Percentiles rank a stretch among this genome's conserved stretches.
phyloP scores from a whole-genome alignment of 371 early-diverging fungal species.

The Mucor plumbeus region DNA sequence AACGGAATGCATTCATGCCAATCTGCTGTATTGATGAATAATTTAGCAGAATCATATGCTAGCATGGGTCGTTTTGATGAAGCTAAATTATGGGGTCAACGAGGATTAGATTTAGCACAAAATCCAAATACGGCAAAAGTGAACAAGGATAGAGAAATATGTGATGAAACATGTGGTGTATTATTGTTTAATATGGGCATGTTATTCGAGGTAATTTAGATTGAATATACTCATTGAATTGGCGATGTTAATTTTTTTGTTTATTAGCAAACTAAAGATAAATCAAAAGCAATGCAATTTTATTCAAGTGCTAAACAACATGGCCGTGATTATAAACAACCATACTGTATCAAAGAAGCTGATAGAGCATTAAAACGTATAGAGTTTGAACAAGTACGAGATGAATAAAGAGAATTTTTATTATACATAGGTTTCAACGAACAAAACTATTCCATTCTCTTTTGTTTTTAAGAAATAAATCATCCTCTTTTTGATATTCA shows the following conservation, averaged over 20 bases:
- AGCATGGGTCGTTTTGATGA: conserved; percentile 57
- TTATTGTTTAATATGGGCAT: conserved; percentile 67
- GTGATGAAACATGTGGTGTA: conserved; percentile 65
- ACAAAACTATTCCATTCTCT: conserved; percentile 18
- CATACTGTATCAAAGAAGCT: conserved; percentile 42
- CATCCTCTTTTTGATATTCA: background rate
- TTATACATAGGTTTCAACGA: background rate
- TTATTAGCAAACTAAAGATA: conserved; percentile 44
- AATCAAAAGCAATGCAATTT: conserved; percentile 34
- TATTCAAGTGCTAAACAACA: conserved; percentile 40
- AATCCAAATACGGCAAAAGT: conserved; percentile 53
- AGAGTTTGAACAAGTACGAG: conserved; percentile 28
- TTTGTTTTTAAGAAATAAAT: conserved; percentile 4
- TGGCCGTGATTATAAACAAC: conserved; percentile 37
- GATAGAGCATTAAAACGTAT: conserved; percentile 40
- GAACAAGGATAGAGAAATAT: conserved; percentile 50
- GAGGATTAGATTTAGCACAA: conserved; percentile 57
- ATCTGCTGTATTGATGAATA: conserved; percentile 61
- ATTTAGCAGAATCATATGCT: conserved; percentile 64
- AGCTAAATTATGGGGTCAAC: conserved; percentile 65
- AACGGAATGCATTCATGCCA: conserved; percentile 51
- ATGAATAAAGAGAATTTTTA: background rate
- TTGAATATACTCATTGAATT: background rate
- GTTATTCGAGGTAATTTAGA: conserved; percentile 60
- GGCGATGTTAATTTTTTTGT: background rate